Percentiles rank a stretch among this genome's conserved stretches.
Evolutionary conservation across 257 asterid species (phyloP).

Genomic region (Pogostemon cablin): DNA sequence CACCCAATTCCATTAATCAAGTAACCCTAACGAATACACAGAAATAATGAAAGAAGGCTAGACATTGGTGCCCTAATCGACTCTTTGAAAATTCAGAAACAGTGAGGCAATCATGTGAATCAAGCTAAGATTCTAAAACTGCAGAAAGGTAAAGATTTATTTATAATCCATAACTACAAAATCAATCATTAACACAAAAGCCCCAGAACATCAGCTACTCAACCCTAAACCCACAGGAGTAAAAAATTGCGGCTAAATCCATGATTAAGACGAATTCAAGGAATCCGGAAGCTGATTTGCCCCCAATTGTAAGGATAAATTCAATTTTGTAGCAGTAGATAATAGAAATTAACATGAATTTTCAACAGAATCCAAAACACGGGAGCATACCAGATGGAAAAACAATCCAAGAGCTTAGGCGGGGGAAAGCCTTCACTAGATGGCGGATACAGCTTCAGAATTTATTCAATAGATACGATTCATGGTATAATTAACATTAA

Average conservation of each 20-base stretch:
- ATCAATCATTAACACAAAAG: background rate
- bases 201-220: background rate
- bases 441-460: background rate
- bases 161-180: background rate
- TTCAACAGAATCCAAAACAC: background rate
- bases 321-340: background rate
- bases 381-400: constrained; percentile 16
- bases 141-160: background rate
- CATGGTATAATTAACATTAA: background rate
- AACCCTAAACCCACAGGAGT: background rate
- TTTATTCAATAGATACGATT: background rate
- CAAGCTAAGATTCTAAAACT: background rate
- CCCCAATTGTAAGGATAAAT: constrained; percentile 11
- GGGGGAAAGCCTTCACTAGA: constrained; percentile 19
- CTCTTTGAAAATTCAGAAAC: background rate
- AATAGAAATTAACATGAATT: background rate
- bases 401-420: constrained; percentile 11
- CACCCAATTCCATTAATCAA: constrained; percentile 16
- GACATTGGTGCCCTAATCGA: background rate
- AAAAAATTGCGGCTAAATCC: background rate
- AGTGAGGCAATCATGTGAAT: background rate
- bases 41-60: background rate
- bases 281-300: constrained; percentile 19
- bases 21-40: constrained; percentile 6
- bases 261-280: background rate